These are phyloP conservation scores for Kwoniella pini DNA, from an alignment of 768 basidiomycete species.

Conservation along the genomic window DNA sequence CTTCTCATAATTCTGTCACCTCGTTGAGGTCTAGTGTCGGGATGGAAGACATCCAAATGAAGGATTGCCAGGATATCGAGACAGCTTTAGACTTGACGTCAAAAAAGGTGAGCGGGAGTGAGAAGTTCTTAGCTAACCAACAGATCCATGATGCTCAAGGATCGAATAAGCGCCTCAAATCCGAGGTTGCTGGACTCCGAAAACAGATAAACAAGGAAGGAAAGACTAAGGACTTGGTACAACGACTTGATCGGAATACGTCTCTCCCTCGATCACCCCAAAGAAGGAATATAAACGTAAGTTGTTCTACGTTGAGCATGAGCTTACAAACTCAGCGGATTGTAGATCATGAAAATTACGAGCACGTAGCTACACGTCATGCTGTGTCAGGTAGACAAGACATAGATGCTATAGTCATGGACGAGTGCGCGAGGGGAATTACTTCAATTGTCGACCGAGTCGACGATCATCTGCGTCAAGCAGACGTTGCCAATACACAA, in stretches of 20 bases:
- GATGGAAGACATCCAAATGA: conserved; percentile 20
- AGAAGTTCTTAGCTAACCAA: background rate
- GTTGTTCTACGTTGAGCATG: conserved; percentile 11
- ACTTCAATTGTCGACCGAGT: conserved; percentile 32
- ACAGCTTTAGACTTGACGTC: conserved; percentile 20
- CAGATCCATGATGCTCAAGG: conserved; percentile 73
- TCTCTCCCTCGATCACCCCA: conserved; percentile 53
- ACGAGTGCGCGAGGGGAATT: conserved; percentile 35
- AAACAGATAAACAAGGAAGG: conserved; percentile 35
- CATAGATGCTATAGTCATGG: conserved; percentile 31
- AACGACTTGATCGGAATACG: conserved; percentile 29
- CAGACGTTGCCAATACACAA: conserved; percentile 23
- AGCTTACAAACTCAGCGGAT: conserved; percentile 32
- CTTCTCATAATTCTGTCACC: conserved; percentile 11
- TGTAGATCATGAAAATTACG: conserved; percentile 25
- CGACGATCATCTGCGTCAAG: conserved; percentile 29
- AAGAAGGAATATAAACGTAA: conserved; percentile 50
- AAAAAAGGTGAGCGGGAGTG: conserved; percentile 15
- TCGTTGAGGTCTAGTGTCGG: conserved; percentile 10
- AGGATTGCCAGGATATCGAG: conserved; percentile 24
- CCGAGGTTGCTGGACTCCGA: conserved; percentile 59
- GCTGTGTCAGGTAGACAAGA: conserved; percentile 23
- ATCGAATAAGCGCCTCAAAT: conserved; percentile 71
- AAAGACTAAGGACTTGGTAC: conserved; percentile 15
- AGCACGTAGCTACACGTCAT: conserved; percentile 10